These are phyloP conservation scores for Pogostemon cablin DNA, from an alignment of 257 asterid genomes.

Conservation along the genomic window DNA sequence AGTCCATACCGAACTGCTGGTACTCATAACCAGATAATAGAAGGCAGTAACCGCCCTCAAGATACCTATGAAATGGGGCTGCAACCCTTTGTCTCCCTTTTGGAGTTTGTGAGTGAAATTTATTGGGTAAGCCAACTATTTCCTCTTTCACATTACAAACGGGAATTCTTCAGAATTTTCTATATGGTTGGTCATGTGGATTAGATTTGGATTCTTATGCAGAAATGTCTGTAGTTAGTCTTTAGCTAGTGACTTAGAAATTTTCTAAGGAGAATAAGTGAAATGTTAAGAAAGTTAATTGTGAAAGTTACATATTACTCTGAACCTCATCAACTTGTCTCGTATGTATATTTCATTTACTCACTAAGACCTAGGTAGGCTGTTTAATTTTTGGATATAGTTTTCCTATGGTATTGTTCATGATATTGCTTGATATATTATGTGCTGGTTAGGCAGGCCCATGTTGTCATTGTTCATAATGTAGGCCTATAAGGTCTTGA, in stretches of 20 bases:
- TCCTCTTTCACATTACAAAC: slow-evolving; percentile 22
- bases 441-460: not conserved
- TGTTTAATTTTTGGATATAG: slow-evolving; percentile 1
- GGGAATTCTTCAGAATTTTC: not conserved
- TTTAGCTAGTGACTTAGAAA: not conserved
- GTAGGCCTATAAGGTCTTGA: slow-evolving; percentile 7
- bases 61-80: slow-evolving; percentile 52
- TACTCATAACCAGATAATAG: slow-evolving; percentile 59
- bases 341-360: slow-evolving; percentile 10
- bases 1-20: slow-evolving; percentile 63
- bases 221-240: slow-evolving; percentile 14
- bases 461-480: slow-evolving; percentile 1
- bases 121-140: slow-evolving; percentile 66
- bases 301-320: slow-evolving; percentile 6
- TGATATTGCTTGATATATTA: not conserved
- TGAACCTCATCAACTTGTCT: not conserved
- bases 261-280: slow-evolving; percentile 25
- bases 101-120: slow-evolving; percentile 95
- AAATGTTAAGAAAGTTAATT: slow-evolving; percentile 11
- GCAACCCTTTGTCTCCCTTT: slow-evolving; percentile 79
- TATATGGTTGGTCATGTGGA: slow-evolving; percentile 19
- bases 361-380: slow-evolving; percentile 6
- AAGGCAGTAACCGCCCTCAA: slow-evolving; percentile 53
- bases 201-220: slow-evolving; percentile 20
- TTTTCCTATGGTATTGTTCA: slow-evolving; percentile 9